A percentile compares a stretch with the other conserved stretches of the same genome.
Evolutionary conservation across 148 eudicot species (phyloP).

Genomic region (Pharnaceum exiguum): DNA sequence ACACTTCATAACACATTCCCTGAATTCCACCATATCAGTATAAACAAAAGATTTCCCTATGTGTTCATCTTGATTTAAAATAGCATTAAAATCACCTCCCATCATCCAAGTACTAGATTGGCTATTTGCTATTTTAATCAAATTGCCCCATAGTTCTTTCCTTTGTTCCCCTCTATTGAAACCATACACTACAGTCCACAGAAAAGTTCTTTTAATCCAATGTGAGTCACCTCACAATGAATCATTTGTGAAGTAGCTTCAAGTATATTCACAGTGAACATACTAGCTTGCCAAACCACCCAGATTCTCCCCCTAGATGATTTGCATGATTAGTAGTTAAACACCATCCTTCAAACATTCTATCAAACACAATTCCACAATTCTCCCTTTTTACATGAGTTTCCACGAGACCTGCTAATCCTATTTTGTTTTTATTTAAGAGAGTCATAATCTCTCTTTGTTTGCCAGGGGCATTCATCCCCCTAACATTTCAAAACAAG

Average conservation of each 20-base stretch:
- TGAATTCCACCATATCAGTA: too few species aligned
- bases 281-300: background rate
- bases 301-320: background rate
- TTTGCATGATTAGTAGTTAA: background rate
- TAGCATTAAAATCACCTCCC: too few species aligned
- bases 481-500: background rate
- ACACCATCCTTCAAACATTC: background rate
- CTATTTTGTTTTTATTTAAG: background rate
- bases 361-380: background rate
- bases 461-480: background rate
- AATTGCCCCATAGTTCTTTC: too few species aligned
- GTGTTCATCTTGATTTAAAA: too few species aligned
- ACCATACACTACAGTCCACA: background rate
- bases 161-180: too few species aligned
- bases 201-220: background rate
- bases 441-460: background rate
- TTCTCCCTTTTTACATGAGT: background rate
- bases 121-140: too few species aligned
- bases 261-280: background rate
- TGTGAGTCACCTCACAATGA: background rate
- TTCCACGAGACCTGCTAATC: background rate
- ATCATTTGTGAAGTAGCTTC: background rate
- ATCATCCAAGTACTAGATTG: too few species aligned
- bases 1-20: background rate
- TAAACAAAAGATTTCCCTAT: too few species aligned